A percentile compares a stretch with the other conserved stretches of the same genome.
Conservation (phyloP, 1,284 basidiomycete genomes). For the Boletus holoroseus region DNA sequence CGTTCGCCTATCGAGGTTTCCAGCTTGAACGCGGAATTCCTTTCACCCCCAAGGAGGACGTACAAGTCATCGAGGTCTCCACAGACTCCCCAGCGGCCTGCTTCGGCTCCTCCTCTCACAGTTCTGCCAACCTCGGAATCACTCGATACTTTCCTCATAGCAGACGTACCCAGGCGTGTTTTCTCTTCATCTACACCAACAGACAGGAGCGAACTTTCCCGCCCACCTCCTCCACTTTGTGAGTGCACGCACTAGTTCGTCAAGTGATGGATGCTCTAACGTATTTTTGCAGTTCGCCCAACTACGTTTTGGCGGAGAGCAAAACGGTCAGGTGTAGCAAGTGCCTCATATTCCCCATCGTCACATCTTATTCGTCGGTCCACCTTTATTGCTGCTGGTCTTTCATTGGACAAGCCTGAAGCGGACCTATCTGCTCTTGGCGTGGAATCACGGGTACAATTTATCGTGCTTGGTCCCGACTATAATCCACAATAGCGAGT, state of each 20-base stretch:
- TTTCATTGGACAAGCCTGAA: conserved; percentile 52
- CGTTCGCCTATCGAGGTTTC: conserved; percentile 28
- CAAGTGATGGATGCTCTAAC: neutral
- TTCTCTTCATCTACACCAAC: conserved; percentile 28
- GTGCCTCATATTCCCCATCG: conserved; percentile 61
- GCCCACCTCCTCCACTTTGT: conserved; percentile 61
- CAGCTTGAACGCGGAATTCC: conserved; percentile 28
- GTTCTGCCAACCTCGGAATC: neutral
- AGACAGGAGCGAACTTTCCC: conserved; percentile 42
- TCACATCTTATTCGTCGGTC: conserved; percentile 64
- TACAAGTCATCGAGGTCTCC: conserved; percentile 21
- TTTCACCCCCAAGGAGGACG: conserved; percentile 50
- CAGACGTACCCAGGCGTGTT: conserved; percentile 22
- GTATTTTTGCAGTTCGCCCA: conserved; percentile 45
- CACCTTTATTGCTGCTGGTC: conserved; percentile 67
- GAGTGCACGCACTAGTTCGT: conserved; percentile 29
- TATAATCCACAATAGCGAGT: conserved; percentile 21
- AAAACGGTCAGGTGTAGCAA: conserved; percentile 57
- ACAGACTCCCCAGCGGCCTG: conserved; percentile 18
- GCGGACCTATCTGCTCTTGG: conserved; percentile 63
- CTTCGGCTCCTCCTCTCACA: conserved; percentile 28
- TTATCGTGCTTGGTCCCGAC: conserved; percentile 38
- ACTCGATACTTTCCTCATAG: conserved; percentile 4
- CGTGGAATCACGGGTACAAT: conserved; percentile 53
- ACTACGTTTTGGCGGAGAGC: conserved; percentile 71